Evolutionary conservation across 2,329 filamentous ascomycete genomes (phyloP), one percentile per base, ranked within the genome.

Genomic region (Ophiostoma perfectum): DNA sequence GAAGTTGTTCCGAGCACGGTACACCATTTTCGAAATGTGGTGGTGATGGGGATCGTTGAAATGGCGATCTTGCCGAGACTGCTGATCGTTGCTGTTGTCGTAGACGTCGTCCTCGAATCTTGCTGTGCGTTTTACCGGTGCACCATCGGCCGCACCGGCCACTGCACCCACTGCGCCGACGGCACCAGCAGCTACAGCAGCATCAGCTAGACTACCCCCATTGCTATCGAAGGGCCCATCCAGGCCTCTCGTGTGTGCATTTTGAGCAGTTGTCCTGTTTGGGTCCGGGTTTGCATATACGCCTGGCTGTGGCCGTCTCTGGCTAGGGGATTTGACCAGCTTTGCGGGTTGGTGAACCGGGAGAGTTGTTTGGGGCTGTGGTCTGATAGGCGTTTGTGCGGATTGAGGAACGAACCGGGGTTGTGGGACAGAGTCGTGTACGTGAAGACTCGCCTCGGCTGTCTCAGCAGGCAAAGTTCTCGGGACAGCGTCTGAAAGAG

Each of bases 11-110:
- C 76, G 77, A 55, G 75, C 79, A 72, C 75, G 82, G 76, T 76
- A 83, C 65, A 77, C 76, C 76, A 77, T 78, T 71, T 77, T 82
- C 52, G 76, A 80, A 68, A 79, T 75, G 70, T 75, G 78, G 74
- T 80, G 75, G 71, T 75, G 72, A 69, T 78, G 76, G 1, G 67
- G 62, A 16, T 67, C 60, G 47, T 72, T 70, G 27, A 72, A 72
- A 11, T 64, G 71, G 4, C 68, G 67, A 36, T 70, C n/a, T 74
- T 75, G 38, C 74, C 73, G 60, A n/a, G 76, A 16, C 27, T 16
- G n/a, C 12, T 9, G 58, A 45, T 12, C 66, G 9, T 14, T 64
- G 68, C 63, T 52, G 38, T 77, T 75, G 45, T 74, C 73, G 44
- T 78, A 74, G 5, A 70, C 67, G 7, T 77, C 75, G 41, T 75